These are phyloP conservation scores for Entomortierella parvispora DNA, from an alignment of 192 early-diverging fungal genomes.

Conservation along the genomic window DNA sequence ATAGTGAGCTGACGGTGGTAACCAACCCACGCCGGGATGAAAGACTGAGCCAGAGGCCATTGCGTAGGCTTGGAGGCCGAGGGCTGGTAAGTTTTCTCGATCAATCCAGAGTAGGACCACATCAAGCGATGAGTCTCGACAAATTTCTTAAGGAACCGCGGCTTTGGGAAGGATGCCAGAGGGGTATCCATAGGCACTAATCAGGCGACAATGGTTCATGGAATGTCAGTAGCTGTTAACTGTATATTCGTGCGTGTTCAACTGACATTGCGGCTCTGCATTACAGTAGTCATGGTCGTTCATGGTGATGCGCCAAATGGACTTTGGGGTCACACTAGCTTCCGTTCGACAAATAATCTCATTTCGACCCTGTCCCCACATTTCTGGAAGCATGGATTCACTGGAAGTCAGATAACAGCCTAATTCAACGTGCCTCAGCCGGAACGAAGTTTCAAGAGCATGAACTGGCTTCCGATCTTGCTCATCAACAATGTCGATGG, in stretches of 20 bases:
- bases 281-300: conserved; percentile 35
- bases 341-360: conserved; percentile 18
- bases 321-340: background rate
- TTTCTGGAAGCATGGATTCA: conserved; percentile 54
- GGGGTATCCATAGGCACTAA: conserved; percentile 64
- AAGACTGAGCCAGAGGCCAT: conserved; percentile 85
- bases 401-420: conserved; percentile 76
- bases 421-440: conserved; percentile 70
- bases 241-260: too few relatives aligned
- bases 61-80: conserved; percentile 83
- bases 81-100: conserved; percentile 71
- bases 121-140: conserved; percentile 82
- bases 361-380: conserved; percentile 73
- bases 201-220: background rate
- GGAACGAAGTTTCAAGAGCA: conserved; percentile 68
- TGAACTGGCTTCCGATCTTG: conserved; percentile 35
- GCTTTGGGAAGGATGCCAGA: conserved; percentile 60
- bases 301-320: conserved; percentile 32
- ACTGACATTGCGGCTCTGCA: too few relatives aligned
- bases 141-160: conserved; percentile 84
- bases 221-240: background rate
- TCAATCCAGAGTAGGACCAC: conserved; percentile 83
- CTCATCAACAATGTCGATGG: conserved; percentile 30
- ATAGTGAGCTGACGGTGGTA: conserved; percentile 37
- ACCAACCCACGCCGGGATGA: conserved; percentile 82